These are phyloP conservation scores for Lipomyces yarrowii DNA, from an alignment of 1,139 yeast species.

Conservation along the genomic window DNA sequence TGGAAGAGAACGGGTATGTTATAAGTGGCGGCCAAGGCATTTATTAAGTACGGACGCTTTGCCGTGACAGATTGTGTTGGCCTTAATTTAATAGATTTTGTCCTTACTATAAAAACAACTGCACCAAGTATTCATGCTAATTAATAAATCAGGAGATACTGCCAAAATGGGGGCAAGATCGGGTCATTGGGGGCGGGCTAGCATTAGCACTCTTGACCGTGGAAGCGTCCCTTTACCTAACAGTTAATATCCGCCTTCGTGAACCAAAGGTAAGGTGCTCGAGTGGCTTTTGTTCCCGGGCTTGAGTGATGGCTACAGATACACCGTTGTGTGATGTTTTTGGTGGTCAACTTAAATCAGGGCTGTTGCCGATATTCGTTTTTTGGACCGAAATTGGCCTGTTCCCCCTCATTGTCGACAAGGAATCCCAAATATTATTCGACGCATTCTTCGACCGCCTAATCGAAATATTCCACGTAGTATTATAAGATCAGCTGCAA, in stretches of 20 bases:
- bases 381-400: no score
- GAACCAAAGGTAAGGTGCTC: no score
- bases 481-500: no score
- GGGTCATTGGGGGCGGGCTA: slow-evolving; percentile 45
- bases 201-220: slow-evolving; percentile 45
- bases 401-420: no score
- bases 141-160: slow-evolving; percentile 25
- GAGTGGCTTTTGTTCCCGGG: no score
- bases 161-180: slow-evolving; percentile 31
- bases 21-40: not conserved
- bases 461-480: no score
- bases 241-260: slow-evolving; percentile 40
- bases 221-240: slow-evolving; percentile 48
- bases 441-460: no score
- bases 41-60: not conserved
- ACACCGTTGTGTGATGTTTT: no score
- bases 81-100: not conserved
- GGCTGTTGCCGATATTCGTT: no score
- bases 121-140: not conserved
- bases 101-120: not conserved
- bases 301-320: no score
- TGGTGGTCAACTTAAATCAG: no score
- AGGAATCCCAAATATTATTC: no score
- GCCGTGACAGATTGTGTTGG: not conserved
- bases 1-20: not conserved